phyloP scores from a whole-genome alignment of 192 early-diverging fungal species.

The Phycomyces blakesleeanus region DNA sequence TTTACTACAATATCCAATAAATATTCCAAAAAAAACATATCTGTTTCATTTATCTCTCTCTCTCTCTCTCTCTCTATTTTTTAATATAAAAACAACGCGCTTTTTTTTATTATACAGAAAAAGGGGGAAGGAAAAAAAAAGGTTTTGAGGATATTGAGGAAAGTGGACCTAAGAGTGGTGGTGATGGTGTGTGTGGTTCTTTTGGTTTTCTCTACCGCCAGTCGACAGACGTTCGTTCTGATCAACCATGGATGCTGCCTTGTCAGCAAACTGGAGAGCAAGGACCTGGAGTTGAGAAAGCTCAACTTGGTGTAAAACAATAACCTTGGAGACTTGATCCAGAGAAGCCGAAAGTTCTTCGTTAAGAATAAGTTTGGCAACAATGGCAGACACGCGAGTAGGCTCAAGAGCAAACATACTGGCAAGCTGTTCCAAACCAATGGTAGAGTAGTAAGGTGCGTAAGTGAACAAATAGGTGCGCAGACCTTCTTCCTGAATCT shows the following conservation, averaged over 20 bases:
- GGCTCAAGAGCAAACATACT: constrained; percentile 84
- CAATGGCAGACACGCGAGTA: constrained; percentile 61
- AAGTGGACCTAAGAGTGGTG: neutral
- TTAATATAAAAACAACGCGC: neutral
- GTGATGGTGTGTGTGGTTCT: neutral
- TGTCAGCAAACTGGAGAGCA: constrained; percentile 81
- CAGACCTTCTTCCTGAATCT: constrained; percentile 94
- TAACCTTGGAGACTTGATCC: constrained; percentile 73
- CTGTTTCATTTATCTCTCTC: too few relatives aligned
- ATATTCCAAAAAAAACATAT: too few relatives aligned
- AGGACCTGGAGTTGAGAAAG: constrained; percentile 77
- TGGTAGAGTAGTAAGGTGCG: constrained; percentile 82
- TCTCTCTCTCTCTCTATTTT: too few relatives aligned
- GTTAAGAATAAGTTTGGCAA: constrained; percentile 91
- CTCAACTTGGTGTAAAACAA: constrained; percentile 78
- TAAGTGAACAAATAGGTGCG: constrained; percentile 95
- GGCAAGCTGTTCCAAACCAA: constrained; percentile 76
- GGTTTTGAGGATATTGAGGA: constrained; percentile 1
- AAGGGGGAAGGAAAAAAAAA: neutral
- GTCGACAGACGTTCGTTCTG: constrained; percentile 78
- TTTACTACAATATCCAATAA: too few relatives aligned
- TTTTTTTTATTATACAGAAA: constrained; percentile 4
- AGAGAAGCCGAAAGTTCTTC: constrained; percentile 87
- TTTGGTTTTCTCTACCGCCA: constrained; percentile 4
- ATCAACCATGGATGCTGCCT: constrained; percentile 80